These are phyloP conservation scores for Paecilomyces niveus DNA, from an alignment of 2,329 filamentous ascomycete genomes.

Conservation along the genomic window DNA sequence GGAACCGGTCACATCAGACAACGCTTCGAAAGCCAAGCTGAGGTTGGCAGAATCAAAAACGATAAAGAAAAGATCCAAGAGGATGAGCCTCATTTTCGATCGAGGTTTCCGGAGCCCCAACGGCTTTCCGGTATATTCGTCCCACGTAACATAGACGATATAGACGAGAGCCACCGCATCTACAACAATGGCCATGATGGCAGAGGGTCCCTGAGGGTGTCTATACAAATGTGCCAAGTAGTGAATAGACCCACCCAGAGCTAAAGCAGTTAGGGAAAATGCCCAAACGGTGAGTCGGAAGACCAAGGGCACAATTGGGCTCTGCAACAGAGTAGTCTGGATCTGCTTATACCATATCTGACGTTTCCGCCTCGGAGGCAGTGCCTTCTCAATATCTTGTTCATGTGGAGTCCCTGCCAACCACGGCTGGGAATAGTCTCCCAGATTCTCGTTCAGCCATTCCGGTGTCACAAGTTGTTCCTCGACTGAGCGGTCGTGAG, in stretches of 20 bases:
- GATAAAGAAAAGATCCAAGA: slow-evolving; percentile 92
- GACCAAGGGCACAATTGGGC: slow-evolving; percentile 76
- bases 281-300: slow-evolving; percentile 76
- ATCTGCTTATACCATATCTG: slow-evolving; percentile 52
- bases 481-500: slow-evolving; percentile 25
- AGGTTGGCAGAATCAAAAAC: slow-evolving; percentile 95
- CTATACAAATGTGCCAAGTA: slow-evolving; percentile 45
- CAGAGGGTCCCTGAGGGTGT: slow-evolving; percentile 61
- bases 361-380: slow-evolving; percentile 41
- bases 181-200: slow-evolving; percentile 81
- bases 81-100: slow-evolving; percentile 80
- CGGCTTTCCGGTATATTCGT: slow-evolving; percentile 93
- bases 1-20: slow-evolving; percentile 56
- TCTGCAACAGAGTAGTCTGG: slow-evolving; percentile 65
- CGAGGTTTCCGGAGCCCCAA: slow-evolving; percentile 76
- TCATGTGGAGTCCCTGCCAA: slow-evolving; percentile 37
- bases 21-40: slow-evolving; percentile 77
- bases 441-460: slow-evolving; percentile 39
- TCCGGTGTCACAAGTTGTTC: slow-evolving; percentile 38
- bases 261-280: slow-evolving; percentile 76
- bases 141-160: slow-evolving; percentile 86
- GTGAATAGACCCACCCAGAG: slow-evolving; percentile 69
- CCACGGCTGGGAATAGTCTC: slow-evolving; percentile 44
- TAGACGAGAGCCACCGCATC: slow-evolving; percentile 86
- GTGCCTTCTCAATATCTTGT: slow-evolving; percentile 45